These are phyloP conservation scores for Pyrenochaeta sp. DNA, from an alignment of 2,329 filamentous ascomycete species.

Conservation along the genomic window DNA sequence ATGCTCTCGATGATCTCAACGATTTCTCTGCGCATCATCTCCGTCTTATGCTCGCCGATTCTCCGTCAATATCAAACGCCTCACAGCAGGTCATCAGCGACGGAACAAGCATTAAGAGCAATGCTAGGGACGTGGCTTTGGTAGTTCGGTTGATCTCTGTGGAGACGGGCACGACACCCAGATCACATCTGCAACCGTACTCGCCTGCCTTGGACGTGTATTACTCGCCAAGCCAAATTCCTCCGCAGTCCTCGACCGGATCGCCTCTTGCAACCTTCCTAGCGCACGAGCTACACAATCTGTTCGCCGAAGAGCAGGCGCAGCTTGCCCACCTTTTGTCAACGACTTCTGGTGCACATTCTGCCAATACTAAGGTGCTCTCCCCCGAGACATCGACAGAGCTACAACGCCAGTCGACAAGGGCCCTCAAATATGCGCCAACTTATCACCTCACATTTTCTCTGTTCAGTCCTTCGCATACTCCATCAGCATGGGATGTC, in stretches of 20 bases:
- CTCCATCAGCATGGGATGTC: conserved; percentile 90
- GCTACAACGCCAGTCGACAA: conserved; percentile 74
- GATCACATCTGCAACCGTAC: conserved; percentile 73
- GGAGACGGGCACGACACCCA: conserved; percentile 59
- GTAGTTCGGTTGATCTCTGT: conserved; percentile 75
- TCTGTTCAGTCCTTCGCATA: conserved; percentile 80
- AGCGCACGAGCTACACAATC: conserved; percentile 76
- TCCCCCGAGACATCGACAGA: conserved; percentile 56
- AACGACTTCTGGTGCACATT: conserved; percentile 52
- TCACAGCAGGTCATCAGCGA: conserved; percentile 42
- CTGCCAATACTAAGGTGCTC: conserved; percentile 61
- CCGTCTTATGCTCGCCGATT: conserved; percentile 68
- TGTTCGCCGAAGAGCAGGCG: conserved; percentile 89
- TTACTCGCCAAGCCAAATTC: conserved; percentile 75
- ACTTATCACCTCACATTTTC: conserved; percentile 98
- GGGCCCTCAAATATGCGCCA: conserved; percentile 88
- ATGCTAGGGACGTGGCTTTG: conserved; percentile 66
- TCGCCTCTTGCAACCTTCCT: conserved; percentile 79
- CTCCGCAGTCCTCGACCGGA: conserved; percentile 72
- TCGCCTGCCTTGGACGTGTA: conserved; percentile 77
- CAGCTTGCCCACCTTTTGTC: conserved; percentile 67
- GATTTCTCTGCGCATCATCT: conserved; percentile 87
- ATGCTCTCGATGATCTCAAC: conserved; percentile 84
- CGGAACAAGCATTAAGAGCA: conserved; percentile 37
- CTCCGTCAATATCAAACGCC: conserved; percentile 38